Base-by-base conservation (phyloP, 768 basidiomycete genomes). In the Sutorius australiensis region DNA sequence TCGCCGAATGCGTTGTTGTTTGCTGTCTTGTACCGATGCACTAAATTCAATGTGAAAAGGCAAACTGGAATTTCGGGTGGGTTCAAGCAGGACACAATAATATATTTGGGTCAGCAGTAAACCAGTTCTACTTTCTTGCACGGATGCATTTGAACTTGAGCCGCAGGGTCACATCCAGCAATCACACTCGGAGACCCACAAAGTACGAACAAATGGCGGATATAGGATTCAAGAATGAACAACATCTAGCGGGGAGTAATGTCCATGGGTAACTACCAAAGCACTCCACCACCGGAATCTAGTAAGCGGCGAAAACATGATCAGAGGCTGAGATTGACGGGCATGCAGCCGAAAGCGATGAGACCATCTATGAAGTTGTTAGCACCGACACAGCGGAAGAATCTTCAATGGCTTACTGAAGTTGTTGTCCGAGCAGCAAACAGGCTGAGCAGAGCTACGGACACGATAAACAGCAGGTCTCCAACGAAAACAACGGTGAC, bases 261-360 rank as follows among this genome's bases (percentile, higher is more conserved):
- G 19, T 31, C 28, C 33, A 36, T 10, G 42, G 42, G 24, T 21
- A 36, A 31, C 30, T 16, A 13, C n/a, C 36, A 9, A 37, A 45
- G 21, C 11, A 34, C 13, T 46, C 16, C 33, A 30, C 30, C 17
- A 38, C 9, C 31, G 4, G 4, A 24, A 52, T 6, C 32, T 30
- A n/a, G 5, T 34, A 16, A 21, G 24, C 37, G 4, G 14, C 27
- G 21, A 19, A 43, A 19, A 33, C 16, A 14, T 24, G 19, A 6
- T 56, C n/a, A 48, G 42, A 58, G 46, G 33, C 1, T 28, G 49
- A 51, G 4, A 28, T 28, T 1, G 16, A 57, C 27, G 6, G 50
- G 31, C 37, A 0, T 21, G 40, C 46, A 47, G 38, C 43, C 54
- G 13, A 56, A 17, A 1, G 42, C 14, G 7, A 55, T 16, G 27